phyloP scores from a whole-genome alignment of 2,329 filamentous ascomycete genomes.

The Stromatinia cepivora region DNA sequence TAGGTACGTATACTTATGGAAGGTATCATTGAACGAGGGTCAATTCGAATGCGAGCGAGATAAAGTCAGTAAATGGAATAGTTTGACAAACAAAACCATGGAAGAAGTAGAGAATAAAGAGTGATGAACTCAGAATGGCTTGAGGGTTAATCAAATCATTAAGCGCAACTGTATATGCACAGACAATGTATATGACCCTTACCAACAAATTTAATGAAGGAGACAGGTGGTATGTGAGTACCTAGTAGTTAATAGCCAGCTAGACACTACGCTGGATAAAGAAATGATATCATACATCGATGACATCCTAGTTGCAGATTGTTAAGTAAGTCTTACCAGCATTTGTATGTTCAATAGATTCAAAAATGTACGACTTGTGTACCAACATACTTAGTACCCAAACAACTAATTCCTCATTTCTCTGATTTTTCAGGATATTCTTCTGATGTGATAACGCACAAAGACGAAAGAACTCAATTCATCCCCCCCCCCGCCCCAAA shows the following conservation, averaged over 20 bases:
- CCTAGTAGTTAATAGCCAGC: background rate
- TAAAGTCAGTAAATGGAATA: background rate
- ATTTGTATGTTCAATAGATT: background rate
- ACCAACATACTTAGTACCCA: too few relatives aligned
- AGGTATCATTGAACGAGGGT: background rate
- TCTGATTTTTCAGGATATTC: background rate
- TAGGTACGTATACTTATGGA: background rate
- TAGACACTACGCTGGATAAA: background rate
- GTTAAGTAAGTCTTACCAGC: too few relatives aligned
- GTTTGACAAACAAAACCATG: background rate
- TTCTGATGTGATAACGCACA: background rate
- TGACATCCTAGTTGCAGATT: background rate
- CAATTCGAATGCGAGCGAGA: constrained; percentile 3
- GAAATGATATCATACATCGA: constrained; percentile 18
- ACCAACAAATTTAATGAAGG: too few relatives aligned
- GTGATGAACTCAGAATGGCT: background rate
- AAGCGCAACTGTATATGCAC: too few relatives aligned
- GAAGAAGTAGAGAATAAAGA: background rate
- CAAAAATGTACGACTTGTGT: background rate
- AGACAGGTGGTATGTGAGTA: background rate
- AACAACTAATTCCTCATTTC: background rate
- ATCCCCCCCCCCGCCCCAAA: background rate
- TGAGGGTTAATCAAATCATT: background rate
- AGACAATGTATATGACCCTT: too few relatives aligned
- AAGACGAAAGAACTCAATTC: background rate